Evolutionary conservation across 164 flowering plant genomes (phyloP).

Genomic region (Kalanchoe fedtschenkoi): DNA sequence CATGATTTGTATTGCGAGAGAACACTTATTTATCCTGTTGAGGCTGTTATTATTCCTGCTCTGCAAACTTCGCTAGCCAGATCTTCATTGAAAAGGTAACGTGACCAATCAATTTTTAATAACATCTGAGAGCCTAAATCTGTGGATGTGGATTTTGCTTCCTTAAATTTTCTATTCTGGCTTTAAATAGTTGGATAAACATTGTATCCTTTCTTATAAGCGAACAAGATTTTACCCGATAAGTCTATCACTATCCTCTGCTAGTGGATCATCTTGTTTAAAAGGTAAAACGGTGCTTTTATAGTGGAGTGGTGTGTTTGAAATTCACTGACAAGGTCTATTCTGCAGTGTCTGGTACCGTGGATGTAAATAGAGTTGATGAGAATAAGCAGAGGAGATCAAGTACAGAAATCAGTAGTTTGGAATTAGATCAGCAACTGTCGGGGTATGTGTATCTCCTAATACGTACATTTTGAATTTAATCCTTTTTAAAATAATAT

Average conservation of each 20-base stretch:
- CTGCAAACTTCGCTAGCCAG: conserved; percentile 60
- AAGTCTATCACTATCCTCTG: conserved; percentile 57
- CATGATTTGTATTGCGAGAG: conserved; percentile 35
- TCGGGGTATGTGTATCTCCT: conserved; percentile 61
- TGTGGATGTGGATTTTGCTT: background rate
- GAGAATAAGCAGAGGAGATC: conserved; percentile 50
- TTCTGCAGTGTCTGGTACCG: conserved; percentile 17
- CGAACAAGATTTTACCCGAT: conserved; percentile 23
- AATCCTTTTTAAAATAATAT: background rate
- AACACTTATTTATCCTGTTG: conserved; percentile 76
- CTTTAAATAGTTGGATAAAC: background rate
- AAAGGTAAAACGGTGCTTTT: conserved; percentile 37
- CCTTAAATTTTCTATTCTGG: background rate
- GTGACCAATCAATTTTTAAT: conserved; percentile 7
- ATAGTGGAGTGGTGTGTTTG: background rate
- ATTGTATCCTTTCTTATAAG: background rate
- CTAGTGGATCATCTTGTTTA: conserved; percentile 39
- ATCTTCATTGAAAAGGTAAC: conserved; percentile 73
- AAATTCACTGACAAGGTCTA: background rate
- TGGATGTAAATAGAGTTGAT: conserved; percentile 53
- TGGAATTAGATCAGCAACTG: conserved; percentile 65
- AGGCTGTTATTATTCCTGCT: conserved; percentile 86
- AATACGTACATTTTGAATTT: background rate
- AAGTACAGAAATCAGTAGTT: conserved; percentile 34
- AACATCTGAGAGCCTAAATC: background rate